These are phyloP conservation scores for Mimosa pudica DNA, from an alignment of 306 rosid species.

Conservation along the genomic window DNA sequence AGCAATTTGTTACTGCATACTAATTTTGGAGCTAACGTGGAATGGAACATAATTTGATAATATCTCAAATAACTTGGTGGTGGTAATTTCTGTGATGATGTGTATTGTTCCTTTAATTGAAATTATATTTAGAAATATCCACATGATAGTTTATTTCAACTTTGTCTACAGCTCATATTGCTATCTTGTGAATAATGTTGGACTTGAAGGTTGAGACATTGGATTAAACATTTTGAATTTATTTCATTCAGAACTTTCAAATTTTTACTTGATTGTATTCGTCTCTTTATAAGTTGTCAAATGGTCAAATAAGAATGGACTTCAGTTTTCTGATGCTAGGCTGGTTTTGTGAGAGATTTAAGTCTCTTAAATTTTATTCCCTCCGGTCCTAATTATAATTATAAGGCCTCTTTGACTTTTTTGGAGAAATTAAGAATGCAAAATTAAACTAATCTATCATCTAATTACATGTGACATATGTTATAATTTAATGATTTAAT, in stretches of 20 bases:
- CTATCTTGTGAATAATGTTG: neutral
- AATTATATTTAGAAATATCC: slow-evolving; percentile 13
- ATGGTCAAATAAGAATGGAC: neutral
- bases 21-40: slow-evolving; percentile 8
- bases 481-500: too few species aligned
- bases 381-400: too few species aligned
- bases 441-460: too few species aligned
- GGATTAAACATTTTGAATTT: neutral
- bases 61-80: neutral
- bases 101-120: slow-evolving; percentile 16
- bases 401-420: too few species aligned
- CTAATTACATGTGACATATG: too few species aligned
- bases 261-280: slow-evolving; percentile 16
- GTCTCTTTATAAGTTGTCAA: slow-evolving; percentile 18
- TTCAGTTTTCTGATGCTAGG: slow-evolving; percentile 16
- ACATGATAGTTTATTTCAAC: slow-evolving; percentile 23
- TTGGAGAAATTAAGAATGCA: too few species aligned
- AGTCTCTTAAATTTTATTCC: slow-evolving; percentile 17
- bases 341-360: slow-evolving; percentile 8
- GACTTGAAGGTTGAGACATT: slow-evolving; percentile 5
- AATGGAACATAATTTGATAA: neutral
- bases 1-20: slow-evolving; percentile 8
- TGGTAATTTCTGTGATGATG: slow-evolving; percentile 1
- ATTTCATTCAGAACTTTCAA: neutral
- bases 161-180: slow-evolving; percentile 11